Base-by-base conservation (phyloP, 768 basidiomycete species). In the Ramaria sp. region DNA sequence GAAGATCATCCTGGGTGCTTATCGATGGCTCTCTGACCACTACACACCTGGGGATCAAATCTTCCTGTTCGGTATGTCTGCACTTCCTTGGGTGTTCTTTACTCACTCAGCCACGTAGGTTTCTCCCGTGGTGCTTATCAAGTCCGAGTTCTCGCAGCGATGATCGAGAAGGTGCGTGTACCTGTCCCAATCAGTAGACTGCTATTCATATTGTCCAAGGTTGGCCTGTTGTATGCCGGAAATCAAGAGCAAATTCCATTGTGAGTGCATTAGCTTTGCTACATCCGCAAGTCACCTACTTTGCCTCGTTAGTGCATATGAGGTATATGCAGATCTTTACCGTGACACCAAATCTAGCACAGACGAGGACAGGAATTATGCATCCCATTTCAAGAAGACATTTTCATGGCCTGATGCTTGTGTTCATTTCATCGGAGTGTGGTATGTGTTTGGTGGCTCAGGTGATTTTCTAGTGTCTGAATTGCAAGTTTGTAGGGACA, bases 101-200 rank as follows among this genome's bases (percentile, higher is more conserved):
- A 10, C 39, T 20, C 13, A 42, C 27, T 10, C 46, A 3, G 19
- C 7, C 22, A 38, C 9, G n/a, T 33, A 77, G 75, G 75, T 3
- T 77, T 73, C 59, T 76, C 76, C 1, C 73, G 76, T n/a, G 75
- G 75, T 5, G 76, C 74, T 15, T 78, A 74, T 59, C 75, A 76
- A 61, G 73, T 70, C 4, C 69, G 75, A 30, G 70, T 66, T 1
- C 52, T 76, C 39, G 72, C 75, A 2, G 75, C 65, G n/a, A 77
- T 77, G 75, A 74, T 76, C n/a, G 57, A 71, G 15, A 67, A 55
- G 54, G 76, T 72, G 38, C 1, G 38, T 7, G 5, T 17, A 24
- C 20, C 24, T 7, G n/a, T 17, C 48, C 5, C 7, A 50, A 17
- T 6, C 20, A 6, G 6, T 7, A 31, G 7, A 17, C 15, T 22